Evolutionary conservation across 73 alveolate genomes (phyloP), one percentile per base, ranked within the genome.

Genomic region (Tetrahymena malaccensis): DNA sequence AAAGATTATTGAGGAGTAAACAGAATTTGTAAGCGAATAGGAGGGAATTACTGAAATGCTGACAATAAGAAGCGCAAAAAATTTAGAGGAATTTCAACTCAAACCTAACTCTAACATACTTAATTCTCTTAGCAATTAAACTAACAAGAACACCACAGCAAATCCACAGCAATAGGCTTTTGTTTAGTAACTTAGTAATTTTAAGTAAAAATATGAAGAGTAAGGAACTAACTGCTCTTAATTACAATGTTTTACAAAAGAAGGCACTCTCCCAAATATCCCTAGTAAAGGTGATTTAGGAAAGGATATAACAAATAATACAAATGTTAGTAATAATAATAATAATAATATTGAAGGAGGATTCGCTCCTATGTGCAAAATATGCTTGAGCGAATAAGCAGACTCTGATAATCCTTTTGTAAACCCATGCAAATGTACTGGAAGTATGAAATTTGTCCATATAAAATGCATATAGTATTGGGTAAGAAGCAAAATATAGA

Each of bases 391-490:
- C 21, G 97, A 96, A 40, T 98, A 97, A 43, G 97, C 94, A 94
- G 97, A 93, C n/a, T 83, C 93, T 25, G 55, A 84, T n/a, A 97
- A 96, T 93, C 98, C 98, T 19, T 85, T 97, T 11, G 85, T 97
- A 13, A 97, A 94, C 85, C 98, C 98, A 34, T 97, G 98, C 85
- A 94, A 94, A 55, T 97, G 98, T 85, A 95, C 97, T 16, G 98
- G 98, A 89, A 94, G 98, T 17, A 95, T 97, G 94, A 97, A 96
- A 95, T 95, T 85, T 94, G 95, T 97, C 6, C 98, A 97, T 96
- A 93, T 97, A 21, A 96, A 94, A 43, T 97, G 98, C 84, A 55
- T 97, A 17, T 85, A 96, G 85, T 94, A 84, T 38, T 97, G 98
- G 98, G 97, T 97, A 5, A 97, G 96, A 94, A 95, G 96, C 70